Evolutionary conservation across 106 monocot species (phyloP).

Genomic region (Dactylorhiza incarnata): DNA sequence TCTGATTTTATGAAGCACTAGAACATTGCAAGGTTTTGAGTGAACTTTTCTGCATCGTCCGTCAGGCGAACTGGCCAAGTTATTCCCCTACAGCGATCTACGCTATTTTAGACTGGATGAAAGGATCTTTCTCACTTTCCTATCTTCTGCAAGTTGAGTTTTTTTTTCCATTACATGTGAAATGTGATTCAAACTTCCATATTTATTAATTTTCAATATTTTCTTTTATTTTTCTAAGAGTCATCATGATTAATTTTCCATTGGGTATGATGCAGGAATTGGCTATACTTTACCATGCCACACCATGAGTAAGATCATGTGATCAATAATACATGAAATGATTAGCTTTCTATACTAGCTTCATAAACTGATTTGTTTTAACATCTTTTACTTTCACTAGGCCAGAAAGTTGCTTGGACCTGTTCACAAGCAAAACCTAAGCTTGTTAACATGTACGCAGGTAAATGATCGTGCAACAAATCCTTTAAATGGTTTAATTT

Average conservation of each 20-base stretch:
- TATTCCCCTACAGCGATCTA: constrained; percentile 49
- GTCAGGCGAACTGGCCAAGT: constrained; percentile 50
- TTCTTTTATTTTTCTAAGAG: neutral
- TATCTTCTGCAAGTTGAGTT: constrained; percentile 57
- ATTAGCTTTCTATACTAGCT: neutral
- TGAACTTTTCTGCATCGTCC: neutral
- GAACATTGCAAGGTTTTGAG: neutral
- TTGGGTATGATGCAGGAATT: constrained; percentile 36
- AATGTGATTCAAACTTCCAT: neutral
- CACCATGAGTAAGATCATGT: constrained; percentile 43
- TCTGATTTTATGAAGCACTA: neutral
- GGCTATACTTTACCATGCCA: constrained; percentile 62
- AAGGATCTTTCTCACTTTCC: constrained; percentile 53
- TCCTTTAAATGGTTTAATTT: neutral
- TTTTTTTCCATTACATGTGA: neutral
- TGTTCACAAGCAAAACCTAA: constrained; percentile 61
- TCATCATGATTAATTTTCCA: neutral
- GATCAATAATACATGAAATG: neutral
- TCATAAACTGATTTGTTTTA: neutral
- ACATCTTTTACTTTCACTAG: constrained; percentile 23
- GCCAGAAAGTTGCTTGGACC: constrained; percentile 64
- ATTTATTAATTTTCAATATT: neutral
- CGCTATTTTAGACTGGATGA: constrained; percentile 57
- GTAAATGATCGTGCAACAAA: constrained; percentile 18
- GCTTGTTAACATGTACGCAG: constrained; percentile 26